A percentile compares a stretch with the other conserved stretches of the same genome.
These are phyloP conservation scores for Colletotrichum acutatum DNA, from an alignment of 2,329 filamentous ascomycete genomes.

Conservation along the genomic window DNA sequence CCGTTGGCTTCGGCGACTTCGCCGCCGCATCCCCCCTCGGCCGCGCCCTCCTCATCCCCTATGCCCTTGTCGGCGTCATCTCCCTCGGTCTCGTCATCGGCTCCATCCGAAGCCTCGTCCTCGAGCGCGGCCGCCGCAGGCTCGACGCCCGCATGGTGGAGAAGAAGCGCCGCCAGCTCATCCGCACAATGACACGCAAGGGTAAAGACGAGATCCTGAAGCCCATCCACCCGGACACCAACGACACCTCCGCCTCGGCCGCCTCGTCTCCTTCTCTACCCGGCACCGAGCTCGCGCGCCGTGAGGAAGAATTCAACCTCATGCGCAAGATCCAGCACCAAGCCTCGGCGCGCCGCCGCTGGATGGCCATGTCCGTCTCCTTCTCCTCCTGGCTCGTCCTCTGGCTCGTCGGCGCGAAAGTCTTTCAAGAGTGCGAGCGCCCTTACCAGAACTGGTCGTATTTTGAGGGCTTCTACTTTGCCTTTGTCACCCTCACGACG, in stretches of 20 bases:
- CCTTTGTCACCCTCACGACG: constrained; percentile 80
- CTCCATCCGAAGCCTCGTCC: constrained; percentile 75
- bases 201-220: constrained; percentile 60
- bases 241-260: not conserved
- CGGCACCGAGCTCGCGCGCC: constrained; percentile 64
- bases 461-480: constrained; percentile 86
- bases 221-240: constrained; percentile 51
- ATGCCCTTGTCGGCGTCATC: constrained; percentile 84
- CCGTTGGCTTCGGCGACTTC: constrained; percentile 71
- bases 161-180: constrained; percentile 62
- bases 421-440: constrained; percentile 70
- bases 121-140: constrained; percentile 66
- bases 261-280: not conserved
- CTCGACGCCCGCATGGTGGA: constrained; percentile 69
- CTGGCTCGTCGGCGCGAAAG: constrained; percentile 82
- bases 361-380: constrained; percentile 78
- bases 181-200: constrained; percentile 57
- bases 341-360: constrained; percentile 74
- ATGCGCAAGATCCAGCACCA: constrained; percentile 84
- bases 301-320: constrained; percentile 77
- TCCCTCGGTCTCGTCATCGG: constrained; percentile 86
- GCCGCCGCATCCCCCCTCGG: constrained; percentile 62
- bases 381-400: constrained; percentile 75
- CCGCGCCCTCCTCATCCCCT: constrained; percentile 82
- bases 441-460: constrained; percentile 74